phyloP scores from a whole-genome alignment of 352 stramenopile genomes.

The Phytophthora vignae region DNA sequence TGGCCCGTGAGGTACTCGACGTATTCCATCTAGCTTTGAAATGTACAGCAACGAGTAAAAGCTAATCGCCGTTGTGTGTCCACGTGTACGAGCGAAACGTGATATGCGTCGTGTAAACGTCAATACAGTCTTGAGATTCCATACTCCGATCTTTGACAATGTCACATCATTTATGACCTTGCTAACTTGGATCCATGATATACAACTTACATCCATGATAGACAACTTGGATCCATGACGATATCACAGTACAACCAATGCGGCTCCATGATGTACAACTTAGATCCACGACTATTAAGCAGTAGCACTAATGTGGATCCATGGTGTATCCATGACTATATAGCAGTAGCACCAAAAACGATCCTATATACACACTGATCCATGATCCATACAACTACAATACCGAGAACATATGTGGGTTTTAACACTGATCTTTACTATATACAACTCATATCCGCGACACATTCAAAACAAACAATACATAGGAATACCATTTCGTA shows the following conservation, averaged over 20 bases:
- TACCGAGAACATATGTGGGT: too few relatives aligned
- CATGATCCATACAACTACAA: too few relatives aligned
- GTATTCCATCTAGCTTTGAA: not conserved
- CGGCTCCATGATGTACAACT: too few relatives aligned
- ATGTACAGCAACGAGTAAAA: not conserved
- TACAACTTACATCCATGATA: not conserved
- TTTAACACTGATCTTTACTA: not conserved
- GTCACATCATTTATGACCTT: not conserved
- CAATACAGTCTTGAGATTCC: not conserved
- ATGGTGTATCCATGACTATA: too few relatives aligned
- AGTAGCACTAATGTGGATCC: too few relatives aligned
- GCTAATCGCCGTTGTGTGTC: not conserved
- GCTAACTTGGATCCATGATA: too few relatives aligned
- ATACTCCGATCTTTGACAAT: not conserved
- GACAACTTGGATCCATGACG: not conserved
- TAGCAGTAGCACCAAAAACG: too few relatives aligned
- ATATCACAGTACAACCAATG: too few relatives aligned
- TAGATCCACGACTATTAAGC: too few relatives aligned
- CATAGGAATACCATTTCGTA: not conserved
- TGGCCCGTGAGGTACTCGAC: not conserved
- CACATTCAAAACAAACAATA: not conserved
- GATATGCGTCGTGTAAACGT: not conserved
- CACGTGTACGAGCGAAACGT: not conserved
- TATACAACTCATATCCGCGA: not conserved
- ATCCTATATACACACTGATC: too few relatives aligned